phyloP scores from a whole-genome alignment of 1,284 basidiomycete species.

The Austroboletus niveus region DNA sequence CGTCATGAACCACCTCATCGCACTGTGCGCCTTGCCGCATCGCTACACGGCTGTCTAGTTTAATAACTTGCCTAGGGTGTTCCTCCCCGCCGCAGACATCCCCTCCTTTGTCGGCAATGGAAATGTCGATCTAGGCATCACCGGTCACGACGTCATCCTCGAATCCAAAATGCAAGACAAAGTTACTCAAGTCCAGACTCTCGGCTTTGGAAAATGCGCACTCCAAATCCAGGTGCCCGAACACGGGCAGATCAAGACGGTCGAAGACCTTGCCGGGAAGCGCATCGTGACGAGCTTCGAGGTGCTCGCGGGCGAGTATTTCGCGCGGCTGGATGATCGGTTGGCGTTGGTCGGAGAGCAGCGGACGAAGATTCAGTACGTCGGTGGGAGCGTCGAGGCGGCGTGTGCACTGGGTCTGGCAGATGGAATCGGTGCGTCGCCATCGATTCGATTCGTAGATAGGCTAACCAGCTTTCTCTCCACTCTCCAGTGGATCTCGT shows the following conservation, averaged over 20 bases:
- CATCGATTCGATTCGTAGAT: background rate
- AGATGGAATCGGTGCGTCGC: slow-evolving; percentile 86
- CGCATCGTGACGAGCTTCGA: slow-evolving; percentile 95
- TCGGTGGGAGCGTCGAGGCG: slow-evolving; percentile 97
- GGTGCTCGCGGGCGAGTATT: slow-evolving; percentile 81
- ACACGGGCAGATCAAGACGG: slow-evolving; percentile 61
- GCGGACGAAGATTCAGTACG: slow-evolving; percentile 87
- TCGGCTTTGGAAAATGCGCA: slow-evolving; percentile 94
- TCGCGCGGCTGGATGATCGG: slow-evolving; percentile 67
- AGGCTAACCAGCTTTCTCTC: slow-evolving; percentile 6
- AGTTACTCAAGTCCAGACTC: slow-evolving; percentile 79
- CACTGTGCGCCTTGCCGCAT: slow-evolving; percentile 55
- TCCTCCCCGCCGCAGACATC: slow-evolving; percentile 96
- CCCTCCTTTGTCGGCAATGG: slow-evolving; percentile 98
- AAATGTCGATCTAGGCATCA: slow-evolving; percentile 91
- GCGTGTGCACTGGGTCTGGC: slow-evolving; percentile 96
- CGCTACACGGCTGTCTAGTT: slow-evolving; percentile 1
- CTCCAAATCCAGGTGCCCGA: slow-evolving; percentile 97
- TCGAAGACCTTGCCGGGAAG: slow-evolving; percentile 85
- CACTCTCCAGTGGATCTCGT: slow-evolving; percentile 77
- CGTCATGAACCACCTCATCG: slow-evolving; percentile 90
- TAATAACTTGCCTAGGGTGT: slow-evolving; percentile 62
- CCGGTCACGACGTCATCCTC: slow-evolving; percentile 96
- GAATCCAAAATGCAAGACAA: slow-evolving; percentile 80
- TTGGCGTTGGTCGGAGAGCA: slow-evolving; percentile 48